Evolutionary conservation across 73 alveolate species (phyloP).

Genomic region (Diophrys appendiculata): DNA sequence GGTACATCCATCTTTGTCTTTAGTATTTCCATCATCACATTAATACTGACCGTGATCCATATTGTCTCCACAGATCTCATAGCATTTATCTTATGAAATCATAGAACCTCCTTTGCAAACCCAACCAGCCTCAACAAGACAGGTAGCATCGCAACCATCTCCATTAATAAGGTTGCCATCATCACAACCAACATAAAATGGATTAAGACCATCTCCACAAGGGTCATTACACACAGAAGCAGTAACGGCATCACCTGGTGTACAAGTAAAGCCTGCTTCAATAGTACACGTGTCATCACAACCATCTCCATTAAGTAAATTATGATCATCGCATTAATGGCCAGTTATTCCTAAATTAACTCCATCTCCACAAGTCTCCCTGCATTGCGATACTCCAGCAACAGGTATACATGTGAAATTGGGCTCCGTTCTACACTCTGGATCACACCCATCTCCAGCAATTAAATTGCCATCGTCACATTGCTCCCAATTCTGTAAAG

Average conservation of each 20-base stretch:
- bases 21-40: slow-evolving; percentile 56
- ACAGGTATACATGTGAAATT: slow-evolving; percentile 19
- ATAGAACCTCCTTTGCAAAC: slow-evolving; percentile 22
- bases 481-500: neutral
- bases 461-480: slow-evolving; percentile 64
- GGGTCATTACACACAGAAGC: slow-evolving; percentile 2
- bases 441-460: slow-evolving; percentile 48
- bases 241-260: neutral
- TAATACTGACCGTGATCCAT: slow-evolving; percentile 11
- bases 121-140: slow-evolving; percentile 30
- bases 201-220: slow-evolving; percentile 34
- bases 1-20: slow-evolving; percentile 36
- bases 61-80: slow-evolving; percentile 57
- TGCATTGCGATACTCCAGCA: slow-evolving; percentile 23
- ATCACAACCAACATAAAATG: slow-evolving; percentile 16
- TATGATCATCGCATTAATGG: slow-evolving; percentile 66
- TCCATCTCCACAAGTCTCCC: slow-evolving; percentile 55
- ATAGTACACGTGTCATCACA: slow-evolving; percentile 10
- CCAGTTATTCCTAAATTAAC: slow-evolving; percentile 9
- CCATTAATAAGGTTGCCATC: slow-evolving; percentile 17
- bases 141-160: slow-evolving; percentile 31
- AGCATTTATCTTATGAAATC: slow-evolving; percentile 23
- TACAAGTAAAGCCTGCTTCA: slow-evolving; percentile 28
- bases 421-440: slow-evolving; percentile 42
- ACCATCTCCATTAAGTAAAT: slow-evolving; percentile 42